Base-by-base conservation (phyloP, 2,329 filamentous ascomycete species). In the Leptographium flavum region DNA sequence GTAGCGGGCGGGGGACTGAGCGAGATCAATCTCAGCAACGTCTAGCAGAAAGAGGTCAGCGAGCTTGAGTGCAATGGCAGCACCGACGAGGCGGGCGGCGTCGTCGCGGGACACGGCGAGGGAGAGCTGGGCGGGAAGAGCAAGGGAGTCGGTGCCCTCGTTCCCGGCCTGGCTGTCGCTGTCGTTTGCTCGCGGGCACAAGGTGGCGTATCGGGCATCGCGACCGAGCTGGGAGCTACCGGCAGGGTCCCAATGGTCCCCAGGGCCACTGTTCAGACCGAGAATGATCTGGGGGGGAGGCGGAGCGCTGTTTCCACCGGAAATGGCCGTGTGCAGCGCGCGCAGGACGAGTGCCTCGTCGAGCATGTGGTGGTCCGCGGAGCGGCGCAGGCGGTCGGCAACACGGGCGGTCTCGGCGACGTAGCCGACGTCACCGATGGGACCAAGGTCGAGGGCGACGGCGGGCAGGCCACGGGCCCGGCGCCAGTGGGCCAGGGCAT, bases 11-110 rank as follows among this genome's bases (percentile, higher is more conserved):
- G 59, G 53, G 3, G 56, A 50, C 45, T 55, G 56, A 1, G 42
- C 39, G 2, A 50, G 37, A 23, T 60, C 57, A 13, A 64, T 52
- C 7, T 64, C 60, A 4, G 48, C 48, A 8, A 50, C 45, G 3
- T 56, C 43, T 1, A 63, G 57, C 21, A 53, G 49, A 47, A 67
- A 56, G 13, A 60, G 57, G 5, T 56, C 53, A 1, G 58, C 54
- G 4, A 66, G 51, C 38, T 60, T 63, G 1, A 43, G 45, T 0
- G 52, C 47, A 2, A 66, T 47, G 0, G 55, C 57, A 1, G 47
- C 45, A 2, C 54, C 40, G 15, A 62, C 55, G 2, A 53, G 46
- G 1, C 6, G 15, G 36, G 38, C 42, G 2, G 44, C 44, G 6
- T 45, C 35, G 3, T 17, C n/a, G 6, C 7, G 17, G 9, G 41